Evolutionary conservation across 2,329 filamentous ascomycete genomes (phyloP).

Genomic region (Fusarium annulatum): DNA sequence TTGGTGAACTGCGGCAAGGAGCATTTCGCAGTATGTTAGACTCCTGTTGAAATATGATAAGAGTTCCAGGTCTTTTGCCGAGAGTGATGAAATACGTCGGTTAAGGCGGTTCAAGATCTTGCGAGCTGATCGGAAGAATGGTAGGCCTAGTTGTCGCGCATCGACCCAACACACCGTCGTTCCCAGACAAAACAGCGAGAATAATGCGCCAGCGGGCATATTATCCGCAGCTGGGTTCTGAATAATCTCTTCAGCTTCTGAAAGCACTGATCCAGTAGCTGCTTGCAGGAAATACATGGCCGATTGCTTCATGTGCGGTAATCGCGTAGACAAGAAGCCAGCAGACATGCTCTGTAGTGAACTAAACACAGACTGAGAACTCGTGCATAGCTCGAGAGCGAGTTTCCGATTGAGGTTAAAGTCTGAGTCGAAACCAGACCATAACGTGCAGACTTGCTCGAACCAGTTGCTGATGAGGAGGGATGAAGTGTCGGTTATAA

Average conservation of each 20-base stretch:
- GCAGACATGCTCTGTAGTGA: constrained; percentile 57
- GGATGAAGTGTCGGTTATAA: constrained; percentile 46
- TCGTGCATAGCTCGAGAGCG: constrained; percentile 51
- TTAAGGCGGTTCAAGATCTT: constrained; percentile 44
- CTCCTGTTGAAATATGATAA: constrained; percentile 54
- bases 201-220: constrained; percentile 51
- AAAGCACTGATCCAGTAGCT: constrained; percentile 50
- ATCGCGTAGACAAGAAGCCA: constrained; percentile 48
- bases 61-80: constrained; percentile 43
- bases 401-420: constrained; percentile 54
- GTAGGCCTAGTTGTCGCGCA: constrained; percentile 47
- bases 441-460: constrained; percentile 53
- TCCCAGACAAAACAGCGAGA: constrained; percentile 54
- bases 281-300: constrained; percentile 49
- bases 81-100: constrained; percentile 18
- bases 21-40: constrained; percentile 56
- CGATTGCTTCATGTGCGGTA: constrained; percentile 52
- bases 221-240: constrained; percentile 24
- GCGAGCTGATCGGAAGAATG: constrained; percentile 48
- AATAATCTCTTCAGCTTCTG: constrained; percentile 47
- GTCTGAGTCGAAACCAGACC: constrained; percentile 55
- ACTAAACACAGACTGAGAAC: constrained; percentile 52
- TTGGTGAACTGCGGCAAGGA: constrained; percentile 52
- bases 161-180: constrained; percentile 56
- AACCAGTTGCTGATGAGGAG: constrained; percentile 55